Evolutionary conservation across 2,329 filamentous ascomycete species (phyloP), one percentile per base, ranked within the genome.

Genomic region (Monascus ruber): DNA sequence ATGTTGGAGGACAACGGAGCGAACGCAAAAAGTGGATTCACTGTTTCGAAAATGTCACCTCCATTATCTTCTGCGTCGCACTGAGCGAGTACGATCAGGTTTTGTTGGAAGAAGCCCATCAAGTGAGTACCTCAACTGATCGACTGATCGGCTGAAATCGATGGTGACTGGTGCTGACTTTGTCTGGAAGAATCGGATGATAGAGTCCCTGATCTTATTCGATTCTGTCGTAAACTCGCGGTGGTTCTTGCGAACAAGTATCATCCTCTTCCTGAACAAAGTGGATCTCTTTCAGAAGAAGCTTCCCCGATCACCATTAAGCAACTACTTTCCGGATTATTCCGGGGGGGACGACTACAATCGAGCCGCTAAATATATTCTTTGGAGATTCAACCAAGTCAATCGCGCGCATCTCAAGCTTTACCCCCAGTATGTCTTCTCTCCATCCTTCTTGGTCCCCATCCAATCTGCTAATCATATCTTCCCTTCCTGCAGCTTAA

Each of bases 1-100:
- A 98, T 62, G 91, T 98, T 4, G 91, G 91, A 46, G 91, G 91
- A 24, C 91, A 98, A 66, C 74, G 91, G 59, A 96, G 89, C 63
- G 91, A 98, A 66, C 78, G 91, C 46, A 98, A 98, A 72, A 98
- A 98, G 70, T 98, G 91, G 91, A 98, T 98, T 59, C 91, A 98
- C 68, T 98, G 91, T 69, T 98, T 98, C 63, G 91, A 98, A 64
- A 96, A 96, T 54, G 91, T 98, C 54, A 98, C 91, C 33, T 96
- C 91, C 4, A 98, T 98, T 63, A 98, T 98, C 51, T 98, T 98
- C 66, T 98, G 91, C 58, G 91, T 98, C 45, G 91, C 91, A 10
- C 69, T 98, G 52, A 96, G 88, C 69, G 91, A 98, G 66, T 98
- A 98, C 62, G 91, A 98, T 58, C 91, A 98, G 66, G 89, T 95